A percentile compares a stretch with the other conserved stretches of the same genome.
These are phyloP conservation scores for Papilionanthe hybrid DNA, from an alignment of 116 monocot genomes.

Conservation along the genomic window DNA sequence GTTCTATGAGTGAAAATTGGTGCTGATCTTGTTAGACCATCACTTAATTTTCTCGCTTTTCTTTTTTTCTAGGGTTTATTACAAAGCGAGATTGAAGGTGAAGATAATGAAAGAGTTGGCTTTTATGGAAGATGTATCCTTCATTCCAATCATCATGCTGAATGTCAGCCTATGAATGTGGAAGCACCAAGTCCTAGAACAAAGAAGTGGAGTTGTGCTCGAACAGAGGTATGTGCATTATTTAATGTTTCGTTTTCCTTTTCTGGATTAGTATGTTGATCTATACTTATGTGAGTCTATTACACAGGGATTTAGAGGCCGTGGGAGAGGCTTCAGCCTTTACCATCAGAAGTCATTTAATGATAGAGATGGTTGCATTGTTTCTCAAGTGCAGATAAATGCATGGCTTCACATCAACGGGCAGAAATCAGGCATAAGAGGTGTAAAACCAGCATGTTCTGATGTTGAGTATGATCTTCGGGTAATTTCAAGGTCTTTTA, in stretches of 20 bases:
- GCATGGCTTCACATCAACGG: conserved; percentile 88
- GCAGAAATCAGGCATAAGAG: conserved; percentile 49
- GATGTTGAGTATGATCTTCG: conserved; percentile 60
- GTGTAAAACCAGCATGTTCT: conserved; percentile 27
- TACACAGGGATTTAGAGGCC: conserved; percentile 64
- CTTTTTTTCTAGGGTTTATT: conserved; percentile 58
- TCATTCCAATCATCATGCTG: conserved; percentile 48
- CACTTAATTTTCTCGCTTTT: not conserved
- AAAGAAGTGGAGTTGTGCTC: conserved; percentile 71
- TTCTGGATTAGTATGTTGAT: not conserved
- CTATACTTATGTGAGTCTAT: not conserved
- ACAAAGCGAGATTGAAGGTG: conserved; percentile 90
- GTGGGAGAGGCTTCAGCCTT: conserved; percentile 21
- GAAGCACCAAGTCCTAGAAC: conserved; percentile 25
- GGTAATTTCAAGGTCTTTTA: conserved; percentile 33
- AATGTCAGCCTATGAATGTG: conserved; percentile 24
- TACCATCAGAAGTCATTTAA: conserved; percentile 17
- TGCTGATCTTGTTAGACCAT: not conserved
- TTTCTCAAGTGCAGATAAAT: conserved; percentile 92
- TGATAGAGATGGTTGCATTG: conserved; percentile 50
- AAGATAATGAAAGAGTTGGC: conserved; percentile 79
- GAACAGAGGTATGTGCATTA: conserved; percentile 47
- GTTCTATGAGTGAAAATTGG: not conserved
- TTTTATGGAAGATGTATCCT: conserved; percentile 86
- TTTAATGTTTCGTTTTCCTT: not conserved